A percentile compares a stretch with the other conserved stretches of the same genome.
These are phyloP conservation scores for Panaeolus cyanescens DNA, from an alignment of 768 basidiomycete genomes.

Conservation along the genomic window DNA sequence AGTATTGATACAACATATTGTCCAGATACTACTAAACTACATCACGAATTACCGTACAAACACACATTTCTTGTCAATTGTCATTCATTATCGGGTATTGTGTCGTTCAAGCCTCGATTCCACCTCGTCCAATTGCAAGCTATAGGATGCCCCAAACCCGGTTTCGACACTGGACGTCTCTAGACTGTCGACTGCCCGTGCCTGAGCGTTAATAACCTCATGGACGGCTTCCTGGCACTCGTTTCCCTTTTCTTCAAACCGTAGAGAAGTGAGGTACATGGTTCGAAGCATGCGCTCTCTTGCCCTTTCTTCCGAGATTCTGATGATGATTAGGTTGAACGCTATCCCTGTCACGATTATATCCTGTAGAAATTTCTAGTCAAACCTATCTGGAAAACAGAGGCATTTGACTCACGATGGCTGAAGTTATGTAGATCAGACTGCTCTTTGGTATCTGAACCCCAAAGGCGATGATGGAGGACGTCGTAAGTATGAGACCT, in stretches of 20 bases:
- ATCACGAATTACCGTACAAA: neutral
- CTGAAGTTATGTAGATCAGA: conserved; percentile 13
- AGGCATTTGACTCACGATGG: conserved; percentile 13
- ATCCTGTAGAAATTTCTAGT: conserved; percentile 9
- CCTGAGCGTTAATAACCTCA: neutral
- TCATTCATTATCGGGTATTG: neutral
- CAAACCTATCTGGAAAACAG: neutral
- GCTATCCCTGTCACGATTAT: conserved; percentile 17
- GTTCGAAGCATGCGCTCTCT: neutral
- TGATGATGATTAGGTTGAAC: conserved; percentile 22
- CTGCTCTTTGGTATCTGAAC: conserved; percentile 9
- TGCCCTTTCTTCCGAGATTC: neutral
- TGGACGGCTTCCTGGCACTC: neutral
- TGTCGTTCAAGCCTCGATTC: neutral
- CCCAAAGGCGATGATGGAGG: conserved; percentile 13
- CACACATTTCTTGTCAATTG: neutral
- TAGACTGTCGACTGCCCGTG: neutral
- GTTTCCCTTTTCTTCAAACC: neutral
- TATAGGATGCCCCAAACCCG: neutral
- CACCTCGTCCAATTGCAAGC: neutral
- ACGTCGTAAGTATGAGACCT: conserved; percentile 12
- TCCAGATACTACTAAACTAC: neutral
- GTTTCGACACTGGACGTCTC: neutral
- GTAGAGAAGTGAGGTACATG: neutral
- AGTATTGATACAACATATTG: neutral